Percentiles rank a stretch among this genome's conserved stretches.
These are phyloP conservation scores for Scolecobasidium constrictum DNA, from an alignment of 2,329 filamentous ascomycete genomes.

Conservation along the genomic window DNA sequence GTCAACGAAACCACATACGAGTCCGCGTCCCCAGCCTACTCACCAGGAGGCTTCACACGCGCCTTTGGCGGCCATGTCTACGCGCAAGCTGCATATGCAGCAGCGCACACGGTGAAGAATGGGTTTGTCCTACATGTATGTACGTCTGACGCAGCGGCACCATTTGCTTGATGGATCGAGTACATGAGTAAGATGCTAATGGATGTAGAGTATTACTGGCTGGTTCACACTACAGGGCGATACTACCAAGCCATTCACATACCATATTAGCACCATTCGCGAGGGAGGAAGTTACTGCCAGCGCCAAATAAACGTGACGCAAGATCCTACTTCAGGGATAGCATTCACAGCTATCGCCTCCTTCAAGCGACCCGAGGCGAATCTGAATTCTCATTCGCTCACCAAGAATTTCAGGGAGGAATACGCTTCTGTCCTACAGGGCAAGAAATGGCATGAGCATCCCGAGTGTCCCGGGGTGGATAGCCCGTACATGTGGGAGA, in stretches of 20 bases:
- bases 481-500: slow-evolving; percentile 16
- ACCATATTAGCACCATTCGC: slow-evolving; percentile 38
- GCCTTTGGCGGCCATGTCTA: slow-evolving; percentile 48
- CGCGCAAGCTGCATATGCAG: slow-evolving; percentile 46
- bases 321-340: slow-evolving; percentile 30
- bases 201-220: slow-evolving; percentile 38
- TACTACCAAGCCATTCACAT: slow-evolving; percentile 37
- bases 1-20: slow-evolving; percentile 2
- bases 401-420: slow-evolving; percentile 21
- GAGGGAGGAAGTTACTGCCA: slow-evolving; percentile 43
- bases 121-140: slow-evolving; percentile 42
- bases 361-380: slow-evolving; percentile 37
- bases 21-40: slow-evolving; percentile 5
- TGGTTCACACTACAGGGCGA: slow-evolving; percentile 40
- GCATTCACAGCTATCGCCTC: slow-evolving; percentile 43
- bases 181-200: neutral
- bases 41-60: slow-evolving; percentile 14
- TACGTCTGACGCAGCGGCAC: slow-evolving; percentile 2
- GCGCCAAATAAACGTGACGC: slow-evolving; percentile 40
- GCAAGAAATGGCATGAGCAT: slow-evolving; percentile 18
- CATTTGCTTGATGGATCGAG: neutral
- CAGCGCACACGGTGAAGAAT: slow-evolving; percentile 39
- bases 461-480: slow-evolving; percentile 25
- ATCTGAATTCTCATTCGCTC: slow-evolving; percentile 23
- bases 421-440: slow-evolving; percentile 23